These are phyloP conservation scores for Rhodotorula graminis DNA, from an alignment of 768 basidiomycete genomes.

Conservation along the genomic window DNA sequence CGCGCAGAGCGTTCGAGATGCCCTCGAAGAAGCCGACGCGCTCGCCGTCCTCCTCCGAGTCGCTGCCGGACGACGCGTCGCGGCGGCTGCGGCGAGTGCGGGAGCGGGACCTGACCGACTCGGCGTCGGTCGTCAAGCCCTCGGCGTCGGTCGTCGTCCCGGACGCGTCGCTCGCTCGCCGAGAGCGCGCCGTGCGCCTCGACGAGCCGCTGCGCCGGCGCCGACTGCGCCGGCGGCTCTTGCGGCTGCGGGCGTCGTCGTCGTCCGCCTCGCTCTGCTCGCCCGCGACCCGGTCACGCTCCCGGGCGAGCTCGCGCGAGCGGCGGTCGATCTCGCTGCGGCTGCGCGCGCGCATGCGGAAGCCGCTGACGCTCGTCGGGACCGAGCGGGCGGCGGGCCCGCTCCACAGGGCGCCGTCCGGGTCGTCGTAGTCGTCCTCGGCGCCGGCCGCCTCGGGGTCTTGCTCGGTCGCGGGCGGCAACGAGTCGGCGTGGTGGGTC, in stretches of 20 bases:
- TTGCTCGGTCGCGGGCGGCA: neutral
- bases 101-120: neutral
- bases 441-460: constrained; percentile 9
- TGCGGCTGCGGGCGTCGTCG: constrained; percentile 14
- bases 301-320: constrained; percentile 6
- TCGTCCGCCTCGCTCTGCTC: constrained; percentile 13
- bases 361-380: constrained; percentile 28
- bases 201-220: constrained; percentile 7
- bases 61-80: neutral
- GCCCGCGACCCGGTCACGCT: neutral
- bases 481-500: neutral
- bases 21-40: constrained; percentile 36
- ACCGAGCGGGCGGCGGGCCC: constrained; percentile 27
- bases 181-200: neutral
- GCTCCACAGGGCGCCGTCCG: constrained; percentile 24
- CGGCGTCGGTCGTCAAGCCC: constrained; percentile 20
- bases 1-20: constrained; percentile 30
- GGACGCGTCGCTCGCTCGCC: constrained; percentile 23
- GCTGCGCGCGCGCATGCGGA: constrained; percentile 27
- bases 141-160: neutral
- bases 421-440: constrained; percentile 39
- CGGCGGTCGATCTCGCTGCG: constrained; percentile 28
- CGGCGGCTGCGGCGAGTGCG: neutral
- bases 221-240: neutral
- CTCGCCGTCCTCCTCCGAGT: constrained; percentile 22